Evolutionary conservation across 805 yeast species (phyloP), one percentile per base, ranked within the genome.

Genomic region (Candida xiaguanensis): DNA sequence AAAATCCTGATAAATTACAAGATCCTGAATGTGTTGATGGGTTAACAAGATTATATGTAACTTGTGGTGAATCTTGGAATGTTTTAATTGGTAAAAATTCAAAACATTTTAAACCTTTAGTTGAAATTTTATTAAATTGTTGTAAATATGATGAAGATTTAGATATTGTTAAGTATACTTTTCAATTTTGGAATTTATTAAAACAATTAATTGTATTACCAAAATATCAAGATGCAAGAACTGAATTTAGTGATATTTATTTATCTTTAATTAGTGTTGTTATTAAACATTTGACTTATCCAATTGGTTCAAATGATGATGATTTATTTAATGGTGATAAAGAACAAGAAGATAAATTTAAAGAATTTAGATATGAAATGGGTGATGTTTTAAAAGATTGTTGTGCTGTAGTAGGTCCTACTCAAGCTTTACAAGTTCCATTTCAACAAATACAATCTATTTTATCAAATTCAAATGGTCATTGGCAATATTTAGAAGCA

Each of bases 331-430:
- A 72, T 18, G 71, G 70, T 19, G 88, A 85, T 52, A 72, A 69
- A 48, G 96, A 88, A 56, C 84, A 78, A 40, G 95, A 89, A 55
- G 99, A 95, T 55, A 86, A 88, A 59, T 93, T 93, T 59, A 81
- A 86, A 53, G 95, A 88, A 43, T 93, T 91, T 63, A 75, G 99
- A 53, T 93, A 93, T 61, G 96, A 88, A 41, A 86, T 93, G 85
- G 98, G 98, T 27, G 98, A 93, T 58, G 96, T 91, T n/a, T 66
- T 93, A 45, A 95, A 95, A 56, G 95, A 89, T 56, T 89, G 98
- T 66, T 86, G 97, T 50, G 85, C 86, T 1, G 91, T 93, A 3
- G 80, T 87, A 31, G 98, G 98, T 1, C 72, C 95, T 2, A 63
- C 75, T 8, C 67, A 62, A 29, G 88, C 96, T 0, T 67, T 93